Percentiles rank a stretch among this genome's conserved stretches.
Conservation (phyloP, 305 asterid genomes). For the Fraxinus ornus region DNA sequence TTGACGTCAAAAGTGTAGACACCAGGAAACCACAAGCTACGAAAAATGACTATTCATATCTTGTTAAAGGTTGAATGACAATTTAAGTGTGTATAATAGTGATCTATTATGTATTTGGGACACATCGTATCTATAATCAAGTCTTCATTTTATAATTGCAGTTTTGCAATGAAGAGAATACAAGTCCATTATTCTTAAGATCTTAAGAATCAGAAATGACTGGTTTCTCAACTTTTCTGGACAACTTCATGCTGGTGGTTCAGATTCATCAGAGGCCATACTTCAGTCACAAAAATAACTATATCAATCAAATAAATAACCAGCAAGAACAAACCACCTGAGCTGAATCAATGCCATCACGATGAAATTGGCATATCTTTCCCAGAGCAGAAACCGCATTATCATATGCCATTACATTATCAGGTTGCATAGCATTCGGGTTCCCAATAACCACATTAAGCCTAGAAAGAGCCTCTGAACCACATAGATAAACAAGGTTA, state of each 20-base stretch:
- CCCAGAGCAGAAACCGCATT: conserved; percentile 92
- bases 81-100: not conserved
- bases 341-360: conserved; percentile 77
- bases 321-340: conserved; percentile 42
- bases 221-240: not conserved
- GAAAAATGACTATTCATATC: not conserved
- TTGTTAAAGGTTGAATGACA: not conserved
- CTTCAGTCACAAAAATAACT: not conserved
- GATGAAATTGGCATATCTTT: conserved; percentile 83
- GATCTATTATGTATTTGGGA: not conserved
- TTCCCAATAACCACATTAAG: conserved; percentile 71
- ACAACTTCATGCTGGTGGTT: not conserved
- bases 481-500: conserved; percentile 20
- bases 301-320: not conserved
- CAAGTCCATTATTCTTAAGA: not conserved
- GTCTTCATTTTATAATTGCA: not conserved
- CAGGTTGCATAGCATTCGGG: conserved; percentile 68
- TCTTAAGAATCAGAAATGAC: not conserved
- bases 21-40: not conserved
- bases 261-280: not conserved
- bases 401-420: conserved; percentile 83
- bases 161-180: not conserved
- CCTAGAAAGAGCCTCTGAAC: conserved; percentile 87
- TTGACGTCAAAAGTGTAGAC: not conserved
- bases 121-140: not conserved